phyloP scores from a whole-genome alignment of 768 basidiomycete genomes.

The Trametes punicea region DNA sequence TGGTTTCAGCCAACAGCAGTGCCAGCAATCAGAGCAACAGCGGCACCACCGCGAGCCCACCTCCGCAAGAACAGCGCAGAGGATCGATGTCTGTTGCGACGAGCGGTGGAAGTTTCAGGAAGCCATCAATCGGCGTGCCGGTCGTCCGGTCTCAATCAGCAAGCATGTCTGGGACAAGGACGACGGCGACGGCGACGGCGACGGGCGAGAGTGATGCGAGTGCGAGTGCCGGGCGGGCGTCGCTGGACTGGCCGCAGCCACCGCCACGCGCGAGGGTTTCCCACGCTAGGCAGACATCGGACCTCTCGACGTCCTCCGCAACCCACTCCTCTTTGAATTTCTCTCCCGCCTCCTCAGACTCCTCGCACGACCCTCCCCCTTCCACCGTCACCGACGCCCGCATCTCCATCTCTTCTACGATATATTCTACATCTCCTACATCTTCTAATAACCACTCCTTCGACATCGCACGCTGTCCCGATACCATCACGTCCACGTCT shows the following conservation, averaged over 20 bases:
- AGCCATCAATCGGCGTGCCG: conserved; percentile 7
- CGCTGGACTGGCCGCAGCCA: neutral
- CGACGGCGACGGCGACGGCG: neutral
- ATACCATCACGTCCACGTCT: neutral
- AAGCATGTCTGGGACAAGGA: neutral
- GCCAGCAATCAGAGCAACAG: neutral
- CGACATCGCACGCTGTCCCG: conserved; percentile 16
- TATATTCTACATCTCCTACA: conserved; percentile 31
- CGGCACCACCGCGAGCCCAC: neutral
- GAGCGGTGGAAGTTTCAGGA: neutral
- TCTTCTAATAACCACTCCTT: conserved; percentile 29
- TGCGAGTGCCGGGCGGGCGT: neutral
- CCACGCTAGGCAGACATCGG: conserved; percentile 16
- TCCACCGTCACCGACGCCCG: conserved; percentile 32
- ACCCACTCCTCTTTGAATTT: conserved; percentile 1
- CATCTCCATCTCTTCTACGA: conserved; percentile 42
- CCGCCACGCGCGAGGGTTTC: conserved; percentile 16
- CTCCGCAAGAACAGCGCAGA: neutral
- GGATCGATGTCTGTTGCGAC: neutral
- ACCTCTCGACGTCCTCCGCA: conserved; percentile 3
- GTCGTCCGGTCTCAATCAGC: neutral
- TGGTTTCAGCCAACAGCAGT: neutral
- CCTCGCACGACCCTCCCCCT: conserved; percentile 25
- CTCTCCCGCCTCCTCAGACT: conserved; percentile 11
- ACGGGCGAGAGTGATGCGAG: neutral